Evolutionary conservation across 2,329 filamentous ascomycete species (phyloP), one percentile per base, ranked within the genome.

Genomic region (Pseudogymnoascus sp.): DNA sequence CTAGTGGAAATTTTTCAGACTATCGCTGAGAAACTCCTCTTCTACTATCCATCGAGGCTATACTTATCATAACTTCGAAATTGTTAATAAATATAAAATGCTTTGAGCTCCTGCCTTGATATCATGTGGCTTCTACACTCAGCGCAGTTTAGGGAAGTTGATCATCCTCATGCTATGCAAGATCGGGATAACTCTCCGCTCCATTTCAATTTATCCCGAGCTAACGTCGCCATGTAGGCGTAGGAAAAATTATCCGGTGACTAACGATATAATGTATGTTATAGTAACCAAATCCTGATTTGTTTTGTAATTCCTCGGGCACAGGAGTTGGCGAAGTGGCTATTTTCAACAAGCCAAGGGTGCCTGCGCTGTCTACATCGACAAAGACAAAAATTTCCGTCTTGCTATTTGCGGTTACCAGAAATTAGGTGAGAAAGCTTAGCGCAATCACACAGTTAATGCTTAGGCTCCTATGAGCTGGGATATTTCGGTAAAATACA

Each of bases 401-500:
- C 73, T 82, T 4, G 82, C 79, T 1, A 81, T 82, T 59, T 75
- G 72, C 38, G 80, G 78, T n/a, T 83, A 82, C 67, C 74, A 75
- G 1, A 77, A 76, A 63, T 71, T 74, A 0, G 79, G 72, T 66
- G 78, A 81, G 62, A 77, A 79, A 44, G 79, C 72, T 13, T 82
- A 82, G 64, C 68, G 75, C 10, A 35, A 35, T 15, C 7, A 33
- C 31, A 33, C 11, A 9, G 11, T 35, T 13, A 4, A 35, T 35
- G 11, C 2, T 35, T 35, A 10, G 33, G 11, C 11, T 15, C 11
- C 10, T 13, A 35, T 15, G 33, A 35, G 9, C 11, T 11, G 4
- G 10, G 11, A 35, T 13, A 1, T 33, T 15, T 11, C 15, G 11
- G 38, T 40, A 19, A 40, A 40, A n/a, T 40, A 40, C 7, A 9